Percentiles rank a stretch among this genome's conserved stretches.
phyloP scores from a whole-genome alignment of 352 stramenopile species.

The Blastocystis sp. region DNA sequence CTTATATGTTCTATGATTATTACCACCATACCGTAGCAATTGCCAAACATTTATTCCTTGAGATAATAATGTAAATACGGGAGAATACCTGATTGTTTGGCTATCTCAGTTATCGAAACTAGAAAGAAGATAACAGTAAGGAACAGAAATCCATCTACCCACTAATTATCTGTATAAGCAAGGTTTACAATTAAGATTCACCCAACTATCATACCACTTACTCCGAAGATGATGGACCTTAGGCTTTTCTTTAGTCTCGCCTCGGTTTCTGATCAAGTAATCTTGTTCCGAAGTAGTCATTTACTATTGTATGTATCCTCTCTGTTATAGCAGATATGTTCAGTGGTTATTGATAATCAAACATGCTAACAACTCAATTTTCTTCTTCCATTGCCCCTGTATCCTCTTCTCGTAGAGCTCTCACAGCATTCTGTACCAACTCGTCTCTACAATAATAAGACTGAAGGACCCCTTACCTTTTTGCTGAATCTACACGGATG shows the following conservation, averaged over 20 bases:
- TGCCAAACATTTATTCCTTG: too few relatives aligned
- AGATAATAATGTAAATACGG: too few relatives aligned
- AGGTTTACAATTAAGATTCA: background rate
- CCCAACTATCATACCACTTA: constrained; percentile 51
- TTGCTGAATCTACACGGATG: constrained; percentile 31
- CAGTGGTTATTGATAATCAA: constrained; percentile 37
- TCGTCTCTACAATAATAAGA: constrained; percentile 16
- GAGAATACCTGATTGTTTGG: background rate
- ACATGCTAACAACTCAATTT: constrained; percentile 12
- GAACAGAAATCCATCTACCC: constrained; percentile 12
- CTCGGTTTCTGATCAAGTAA: too few relatives aligned
- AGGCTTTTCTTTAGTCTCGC: too few relatives aligned
- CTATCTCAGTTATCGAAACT: background rate
- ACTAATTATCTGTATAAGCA: background rate
- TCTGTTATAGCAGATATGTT: background rate
- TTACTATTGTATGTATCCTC: too few relatives aligned
- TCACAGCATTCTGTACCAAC: constrained; percentile 22
- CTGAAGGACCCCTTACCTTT: background rate
- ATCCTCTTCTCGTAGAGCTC: background rate
- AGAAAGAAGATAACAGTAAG: background rate
- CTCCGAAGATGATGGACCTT: too few relatives aligned
- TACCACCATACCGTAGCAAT: background rate
- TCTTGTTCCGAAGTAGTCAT: too few relatives aligned
- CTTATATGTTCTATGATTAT: background rate
- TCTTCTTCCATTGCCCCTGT: constrained; percentile 55